Evolutionary conservation across 768 basidiomycete genomes (phyloP), one percentile per base, ranked within the genome.

Genomic region (Russula sp.): DNA sequence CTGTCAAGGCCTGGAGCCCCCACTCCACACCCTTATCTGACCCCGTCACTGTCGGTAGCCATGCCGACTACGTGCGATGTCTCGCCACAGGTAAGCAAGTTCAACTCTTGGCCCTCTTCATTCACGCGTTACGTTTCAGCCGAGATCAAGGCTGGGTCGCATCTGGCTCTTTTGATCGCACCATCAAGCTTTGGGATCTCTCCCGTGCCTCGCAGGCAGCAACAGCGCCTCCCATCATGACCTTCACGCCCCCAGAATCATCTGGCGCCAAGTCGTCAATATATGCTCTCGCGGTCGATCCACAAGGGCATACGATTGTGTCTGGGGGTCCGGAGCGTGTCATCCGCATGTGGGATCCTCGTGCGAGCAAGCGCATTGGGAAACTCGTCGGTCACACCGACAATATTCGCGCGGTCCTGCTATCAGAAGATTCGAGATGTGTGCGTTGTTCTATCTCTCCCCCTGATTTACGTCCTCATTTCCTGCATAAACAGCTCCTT

Each of bases 331-430:
- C 96, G 0, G 96, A 98, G 73, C 82, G 92, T 26, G 90, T 98
- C 2, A 79, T 99, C 28, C 79, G 94, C 24, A 77, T 97, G 65
- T 99, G 94, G 94, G 97, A 99, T 72, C 93, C 95, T 4, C 81
- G 97, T 18, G 82, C 86, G 1, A 91, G 91, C 10, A 91, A 88
- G 71, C 80, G 90, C 50, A 86, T 76, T 73, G 86, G 88, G 13
- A 93, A 97, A 71, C 81, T 98, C 0, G 92, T 98, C 8, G 96
- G 96, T 0, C 96, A 99, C 73, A 96, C 96, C 0, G 97, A 99
- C 75, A 98, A 98, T 70, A 94, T 99, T 64, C 83, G 96, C 10
- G 85, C 92, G 5, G 89, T 98, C 50, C 75, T 95, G 24, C 80
- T 98, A 1, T 92, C 91, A 6, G 93, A 94, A 32, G 95, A 98